Evolutionary conservation across 352 stramenopile species (phyloP), one percentile per base, ranked within the genome.

Genomic region (Phytophthora pistaciae): DNA sequence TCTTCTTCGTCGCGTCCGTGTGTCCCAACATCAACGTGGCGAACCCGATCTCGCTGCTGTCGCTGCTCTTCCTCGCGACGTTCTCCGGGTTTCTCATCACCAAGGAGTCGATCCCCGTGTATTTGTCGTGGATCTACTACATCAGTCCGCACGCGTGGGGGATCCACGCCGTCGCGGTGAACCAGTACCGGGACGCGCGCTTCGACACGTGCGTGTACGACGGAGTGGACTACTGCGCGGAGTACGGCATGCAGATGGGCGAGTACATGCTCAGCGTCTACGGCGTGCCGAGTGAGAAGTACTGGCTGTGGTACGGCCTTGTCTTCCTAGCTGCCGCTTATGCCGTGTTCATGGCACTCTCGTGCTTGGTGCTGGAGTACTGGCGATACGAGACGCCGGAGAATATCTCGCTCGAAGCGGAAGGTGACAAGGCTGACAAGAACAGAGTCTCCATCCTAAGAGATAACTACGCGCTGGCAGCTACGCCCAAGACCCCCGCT

Each of bases 91-190:
- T 82, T 50, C 40, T 82, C 36, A 70, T 88, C 33, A 73, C 85
- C 13, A 66, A 82, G 5, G 72, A 82, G 10, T 49, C 70, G 3
- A 89, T 91, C 21, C 85, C 83, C 10, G 65, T 49, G 14, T 84
- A 84, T 59, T 74, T 83, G 27, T 68, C 60, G 3, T 93, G 86
- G 86, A 8, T 91, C 21, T 92, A 91, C 67, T 91, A 74, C 72
- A 70, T 92, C 38, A 84, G 88, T 56, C 86, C 86, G 0, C 59
- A 90, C 2, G 60, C 73, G 0, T 92, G 83, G 83, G 54, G 38
- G 0, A 56, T 86, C 29, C 81, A 83, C 10, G 53, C 56, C 25
- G 49, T 87, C 10, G 76, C 64, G 3, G 66, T 88, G 20, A 77
- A 60, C 20, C 67, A 91, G 52, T 90, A 87, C 63, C 33, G 74